Base-by-base conservation (phyloP, 1,284 basidiomycete species). In the Moesziomyces antarcticus region DNA sequence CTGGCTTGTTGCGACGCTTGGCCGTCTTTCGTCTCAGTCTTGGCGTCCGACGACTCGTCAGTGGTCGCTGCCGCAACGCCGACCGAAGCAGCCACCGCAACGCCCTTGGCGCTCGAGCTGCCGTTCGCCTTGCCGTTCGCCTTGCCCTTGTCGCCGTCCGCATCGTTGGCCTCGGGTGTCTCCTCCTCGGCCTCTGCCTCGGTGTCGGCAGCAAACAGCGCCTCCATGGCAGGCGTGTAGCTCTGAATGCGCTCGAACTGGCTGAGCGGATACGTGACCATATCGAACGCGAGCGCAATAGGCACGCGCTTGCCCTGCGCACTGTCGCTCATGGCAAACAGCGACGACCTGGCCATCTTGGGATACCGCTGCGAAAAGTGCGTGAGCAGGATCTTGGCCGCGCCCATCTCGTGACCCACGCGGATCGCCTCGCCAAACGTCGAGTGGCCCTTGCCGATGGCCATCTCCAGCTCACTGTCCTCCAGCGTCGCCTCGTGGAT, bases 301-400 rank as follows among this genome's bases (percentile, higher is more conserved):
- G 87, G 85, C 24, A 75, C 73, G 21, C 50, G 51, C 37, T 51
- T 61, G 1, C 55, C 54, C 1, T 41, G 30, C 9, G 50, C 25
- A 3, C 21, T 30, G 11, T 52, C 56, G 45, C 51, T 50, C 53
- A 56, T 43, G 3, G 57, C 62, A 21, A 56, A 64, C 22, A 60
- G 59, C 43, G 61, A 56, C 25, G 47, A 86, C 44, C 88, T 87
- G 1, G 93, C 92, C 79, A 94, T 87, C 79, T 93, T 94, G 14
- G 94, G 94, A 84, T 97, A 97, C 13, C 95, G 90, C 57, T 93
- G 92, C 13, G 94, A 97, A 85, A 98, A 98, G 84, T 98, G 95
- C 2, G 94, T 98, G 24, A 98, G 88, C 37, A 98, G 88, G 24
- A 93, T 87, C 73, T 93, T 90, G 59, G 89, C 86, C 0, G 93